These are phyloP conservation scores for Fusarium tuaranense DNA, from an alignment of 2,329 filamentous ascomycete genomes.

Conservation along the genomic window DNA sequence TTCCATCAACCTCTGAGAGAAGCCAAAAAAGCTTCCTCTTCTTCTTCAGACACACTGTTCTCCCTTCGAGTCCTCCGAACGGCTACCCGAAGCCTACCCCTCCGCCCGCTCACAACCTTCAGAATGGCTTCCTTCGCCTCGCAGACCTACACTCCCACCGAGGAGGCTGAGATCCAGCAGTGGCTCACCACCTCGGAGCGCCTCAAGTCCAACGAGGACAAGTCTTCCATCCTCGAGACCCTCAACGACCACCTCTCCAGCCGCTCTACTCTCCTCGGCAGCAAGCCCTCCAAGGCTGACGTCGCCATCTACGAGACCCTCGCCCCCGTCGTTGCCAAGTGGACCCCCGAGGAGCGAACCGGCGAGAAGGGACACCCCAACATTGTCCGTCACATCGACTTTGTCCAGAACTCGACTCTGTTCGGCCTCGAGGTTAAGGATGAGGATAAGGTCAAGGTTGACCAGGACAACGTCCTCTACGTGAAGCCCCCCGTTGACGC, in stretches of 20 bases:
- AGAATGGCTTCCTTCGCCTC: slow-evolving; percentile 76
- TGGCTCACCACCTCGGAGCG: slow-evolving; percentile 85
- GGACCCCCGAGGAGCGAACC: slow-evolving; percentile 88
- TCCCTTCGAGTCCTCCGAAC: slow-evolving; percentile 54
- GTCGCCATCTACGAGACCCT: slow-evolving; percentile 85
- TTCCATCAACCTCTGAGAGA: slow-evolving; percentile 29
- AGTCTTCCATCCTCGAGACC: slow-evolving; percentile 77
- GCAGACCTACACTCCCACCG: slow-evolving; percentile 78
- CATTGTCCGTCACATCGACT: slow-evolving; percentile 91
- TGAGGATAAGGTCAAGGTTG: slow-evolving; percentile 81
- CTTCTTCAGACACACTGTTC: slow-evolving; percentile 51
- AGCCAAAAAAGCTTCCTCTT: slow-evolving; percentile 44
- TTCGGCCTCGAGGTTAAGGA: slow-evolving; percentile 77
- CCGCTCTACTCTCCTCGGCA: slow-evolving; percentile 88
- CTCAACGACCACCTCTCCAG: slow-evolving; percentile 90
- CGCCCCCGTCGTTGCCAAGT: slow-evolving; percentile 80
- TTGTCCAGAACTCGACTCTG: slow-evolving; percentile 90
- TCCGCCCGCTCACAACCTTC: slow-evolving; percentile 42
- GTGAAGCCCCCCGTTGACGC: slow-evolving; percentile 90
- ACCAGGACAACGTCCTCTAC: slow-evolving; percentile 84
- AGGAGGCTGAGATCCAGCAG: slow-evolving; percentile 89
- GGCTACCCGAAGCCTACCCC: slow-evolving; percentile 51
- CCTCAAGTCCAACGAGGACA: slow-evolving; percentile 67
- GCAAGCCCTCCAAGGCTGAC: slow-evolving; percentile 90
- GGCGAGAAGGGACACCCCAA: slow-evolving; percentile 91